Conservation (phyloP, 345 rosid genomes). For the Toxicodendron radicans region DNA sequence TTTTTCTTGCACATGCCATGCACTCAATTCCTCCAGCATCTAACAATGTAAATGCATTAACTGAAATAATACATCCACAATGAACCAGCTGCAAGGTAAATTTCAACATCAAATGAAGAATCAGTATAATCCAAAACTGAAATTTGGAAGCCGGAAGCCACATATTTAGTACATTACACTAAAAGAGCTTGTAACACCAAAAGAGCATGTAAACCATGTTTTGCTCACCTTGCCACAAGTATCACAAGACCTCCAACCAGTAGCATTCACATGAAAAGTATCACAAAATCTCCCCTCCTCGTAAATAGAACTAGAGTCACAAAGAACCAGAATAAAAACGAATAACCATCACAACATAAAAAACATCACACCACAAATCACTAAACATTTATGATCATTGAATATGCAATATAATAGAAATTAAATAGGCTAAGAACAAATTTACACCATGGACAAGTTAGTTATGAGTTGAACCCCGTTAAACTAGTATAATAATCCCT, state of each 20-base stretch:
- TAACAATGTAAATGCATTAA: constrained; percentile 51
- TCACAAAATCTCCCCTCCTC: constrained; percentile 88
- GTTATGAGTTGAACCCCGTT: background rate
- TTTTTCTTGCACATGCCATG: constrained; percentile 67
- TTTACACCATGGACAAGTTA: background rate
- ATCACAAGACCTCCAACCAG: constrained; percentile 95
- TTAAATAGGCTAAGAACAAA: background rate
- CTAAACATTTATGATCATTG: background rate
- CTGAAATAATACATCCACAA: constrained; percentile 93
- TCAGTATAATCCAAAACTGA: constrained; percentile 14
- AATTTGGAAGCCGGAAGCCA: constrained; percentile 16
- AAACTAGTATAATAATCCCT: background rate
- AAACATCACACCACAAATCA: background rate
- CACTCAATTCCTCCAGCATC: constrained; percentile 97
- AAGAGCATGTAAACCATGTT: constrained; percentile 19
- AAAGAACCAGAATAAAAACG: constrained; percentile 4
- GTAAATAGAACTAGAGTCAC: constrained; percentile 51
- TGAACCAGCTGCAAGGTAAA: constrained; percentile 67
- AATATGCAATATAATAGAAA: background rate
- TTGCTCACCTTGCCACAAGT: constrained; percentile 82
- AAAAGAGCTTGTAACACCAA: constrained; percentile 10
- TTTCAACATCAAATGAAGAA: constrained; percentile 20
- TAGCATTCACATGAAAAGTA: constrained; percentile 57
- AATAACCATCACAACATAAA: background rate
- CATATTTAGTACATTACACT: background rate